Evolutionary conservation across 805 yeast genomes (phyloP), one percentile per base, ranked within the genome.

Genomic region (Kuraishia cidri): DNA sequence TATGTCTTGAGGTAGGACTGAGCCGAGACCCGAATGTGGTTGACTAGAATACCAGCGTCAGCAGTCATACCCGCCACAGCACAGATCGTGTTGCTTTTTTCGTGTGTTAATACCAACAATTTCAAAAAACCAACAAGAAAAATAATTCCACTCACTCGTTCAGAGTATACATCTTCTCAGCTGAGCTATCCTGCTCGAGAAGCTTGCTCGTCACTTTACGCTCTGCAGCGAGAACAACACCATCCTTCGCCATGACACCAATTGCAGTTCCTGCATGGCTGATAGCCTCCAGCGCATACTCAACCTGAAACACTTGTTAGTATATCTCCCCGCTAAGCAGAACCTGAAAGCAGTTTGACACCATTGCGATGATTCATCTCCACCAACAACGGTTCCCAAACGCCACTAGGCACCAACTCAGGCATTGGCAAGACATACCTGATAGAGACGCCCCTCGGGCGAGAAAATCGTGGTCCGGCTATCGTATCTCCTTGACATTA

Each of bases 21-120:
- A 4, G 96, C 94, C 38, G 66, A 61, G 15, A 75, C 71, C 46
- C 99, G 71, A n/a, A 95, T 94, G 45, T 76, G 75, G 56, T 85
- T 82, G 42, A 92, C 81, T 44, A 92, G 69, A 35, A 88, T 87
- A 22, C 85, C 79, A 2, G 98, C 98, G 60, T 92, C 99, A 1
- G 97, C 90, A 27, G 92, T 92, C 76, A 92, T 79, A 31, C 99
- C 99, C 0, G 99, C 98, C 22, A 92, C 99, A 1, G 97, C 95
- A 47, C 94, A 85, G 32, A 87, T 69, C 63, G 78, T 80, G 45
- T 77, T 75, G 50, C 52, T 50, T 17, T 6, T 14, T 9, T 9
- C 5, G 15, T 23, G 50, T 42, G 32, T 43, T 50, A 34, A 32
- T 32, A 25, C 5, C 9, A 6, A 8, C 5, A n/a, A 19, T 9